Conservation (phyloP, 208 protist species). For the Acanthamoeba castellanii region DNA sequence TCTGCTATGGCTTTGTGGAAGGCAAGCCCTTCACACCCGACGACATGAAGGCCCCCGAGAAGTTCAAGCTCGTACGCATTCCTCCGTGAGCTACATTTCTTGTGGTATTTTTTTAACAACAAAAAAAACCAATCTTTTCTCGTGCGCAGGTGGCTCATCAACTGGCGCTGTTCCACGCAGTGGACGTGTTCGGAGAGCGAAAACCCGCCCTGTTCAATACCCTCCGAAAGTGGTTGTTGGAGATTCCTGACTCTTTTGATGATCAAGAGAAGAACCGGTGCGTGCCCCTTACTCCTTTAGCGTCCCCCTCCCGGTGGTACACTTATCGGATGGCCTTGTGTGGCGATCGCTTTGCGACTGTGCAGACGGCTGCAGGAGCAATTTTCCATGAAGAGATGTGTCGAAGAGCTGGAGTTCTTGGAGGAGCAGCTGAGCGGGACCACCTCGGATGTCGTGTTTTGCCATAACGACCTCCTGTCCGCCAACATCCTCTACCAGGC, state of each 20-base stretch:
- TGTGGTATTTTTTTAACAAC: background rate
- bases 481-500: constrained; percentile 66
- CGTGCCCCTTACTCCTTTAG: background rate
- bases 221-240: constrained; percentile 39
- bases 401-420: constrained; percentile 60
- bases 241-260: constrained; percentile 47
- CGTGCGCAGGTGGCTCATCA: constrained; percentile 21
- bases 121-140: too few relatives aligned
- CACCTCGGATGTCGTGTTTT: constrained; percentile 41
- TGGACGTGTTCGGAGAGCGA: background rate
- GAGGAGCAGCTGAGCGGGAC: constrained; percentile 65
- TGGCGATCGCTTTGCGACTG: background rate
- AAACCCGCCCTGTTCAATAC: constrained; percentile 60
- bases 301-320: too few relatives aligned
- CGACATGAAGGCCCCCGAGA: constrained; percentile 67
- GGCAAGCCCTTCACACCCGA: constrained; percentile 66
- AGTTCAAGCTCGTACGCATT: constrained; percentile 37
- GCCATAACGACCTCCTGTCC: constrained; percentile 66
- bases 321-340: too few relatives aligned
- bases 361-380: constrained; percentile 47
- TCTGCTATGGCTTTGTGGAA: constrained; percentile 66
- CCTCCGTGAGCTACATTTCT: background rate
- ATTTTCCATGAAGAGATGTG: constrained; percentile 3
- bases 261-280: constrained; percentile 52
- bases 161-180: constrained; percentile 51